Conservation (phyloP, 176 grass and related monocot genomes). For the Pontederia paniculata region DNA sequence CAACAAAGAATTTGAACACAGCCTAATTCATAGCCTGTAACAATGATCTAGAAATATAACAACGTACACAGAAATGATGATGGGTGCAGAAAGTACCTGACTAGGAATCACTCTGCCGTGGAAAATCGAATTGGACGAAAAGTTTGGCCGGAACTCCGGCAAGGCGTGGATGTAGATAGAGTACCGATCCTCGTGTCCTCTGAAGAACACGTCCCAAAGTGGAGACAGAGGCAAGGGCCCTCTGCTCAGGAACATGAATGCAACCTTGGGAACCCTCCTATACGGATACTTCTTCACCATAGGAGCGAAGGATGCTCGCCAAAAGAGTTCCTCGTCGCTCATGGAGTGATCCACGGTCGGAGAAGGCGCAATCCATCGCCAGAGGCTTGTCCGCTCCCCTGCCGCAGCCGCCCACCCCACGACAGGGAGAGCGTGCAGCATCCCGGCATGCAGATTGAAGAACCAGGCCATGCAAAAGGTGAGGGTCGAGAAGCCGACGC, state of each 20-base stretch:
- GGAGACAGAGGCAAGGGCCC: slow-evolving; percentile 60
- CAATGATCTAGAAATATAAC: too few relatives aligned
- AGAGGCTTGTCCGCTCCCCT: background rate
- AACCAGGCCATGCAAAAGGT: slow-evolving; percentile 2
- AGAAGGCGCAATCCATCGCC: slow-evolving; percentile 18
- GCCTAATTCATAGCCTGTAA: too few relatives aligned
- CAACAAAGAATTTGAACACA: too few relatives aligned
- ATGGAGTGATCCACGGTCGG: slow-evolving; percentile 52
- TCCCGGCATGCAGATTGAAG: slow-evolving; percentile 18
- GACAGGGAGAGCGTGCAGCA: background rate
- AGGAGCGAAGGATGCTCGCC: slow-evolving; percentile 62
- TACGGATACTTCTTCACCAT: slow-evolving; percentile 24
- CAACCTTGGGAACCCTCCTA: slow-evolving; percentile 53
- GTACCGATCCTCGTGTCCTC: slow-evolving; percentile 23
- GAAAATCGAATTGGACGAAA: slow-evolving; percentile 51
- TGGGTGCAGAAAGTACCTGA: slow-evolving; percentile 29
- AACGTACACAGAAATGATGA: too few relatives aligned
- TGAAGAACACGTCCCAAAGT: slow-evolving; percentile 80
- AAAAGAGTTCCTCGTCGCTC: slow-evolving; percentile 76
- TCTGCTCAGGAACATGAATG: slow-evolving; percentile 88
- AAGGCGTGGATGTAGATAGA: slow-evolving; percentile 72
- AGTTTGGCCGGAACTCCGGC: slow-evolving; percentile 38
- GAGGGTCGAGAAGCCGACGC: slow-evolving; percentile 24
- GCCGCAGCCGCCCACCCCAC: background rate
- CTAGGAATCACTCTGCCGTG: slow-evolving; percentile 65